Evolutionary conservation across 768 basidiomycete genomes (phyloP).

Genomic region (Hortiboletus flavorubellus): DNA sequence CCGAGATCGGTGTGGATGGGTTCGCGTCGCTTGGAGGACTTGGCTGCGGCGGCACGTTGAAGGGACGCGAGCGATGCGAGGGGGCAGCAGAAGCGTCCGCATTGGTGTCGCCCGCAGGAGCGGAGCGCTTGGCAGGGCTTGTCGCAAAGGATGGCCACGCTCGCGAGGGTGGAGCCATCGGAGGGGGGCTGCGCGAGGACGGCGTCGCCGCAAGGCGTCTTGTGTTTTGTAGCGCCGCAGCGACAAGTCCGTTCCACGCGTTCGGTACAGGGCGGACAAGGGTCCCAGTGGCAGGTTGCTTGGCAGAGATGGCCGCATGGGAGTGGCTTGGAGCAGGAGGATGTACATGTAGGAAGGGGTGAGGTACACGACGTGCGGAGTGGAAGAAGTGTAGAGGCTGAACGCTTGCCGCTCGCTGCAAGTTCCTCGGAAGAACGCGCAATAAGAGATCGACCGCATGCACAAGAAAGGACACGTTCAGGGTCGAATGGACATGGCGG

Average conservation of each 20-base stretch:
- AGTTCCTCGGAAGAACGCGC: slow-evolving; percentile 38
- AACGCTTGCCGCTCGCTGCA: background rate
- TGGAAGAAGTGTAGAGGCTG: slow-evolving; percentile 26
- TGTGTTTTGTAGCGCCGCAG: slow-evolving; percentile 67
- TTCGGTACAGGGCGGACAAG: slow-evolving; percentile 78
- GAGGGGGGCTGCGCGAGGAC: slow-evolving; percentile 9
- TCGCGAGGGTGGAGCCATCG: slow-evolving; percentile 32
- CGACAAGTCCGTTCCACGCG: slow-evolving; percentile 76
- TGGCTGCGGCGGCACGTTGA: slow-evolving; percentile 59
- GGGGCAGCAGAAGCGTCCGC: slow-evolving; percentile 84
- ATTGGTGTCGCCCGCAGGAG: slow-evolving; percentile 85
- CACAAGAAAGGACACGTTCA: slow-evolving; percentile 62
- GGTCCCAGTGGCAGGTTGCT: slow-evolving; percentile 66
- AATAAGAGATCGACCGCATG: slow-evolving; percentile 62
- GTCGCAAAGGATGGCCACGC: slow-evolving; percentile 78
- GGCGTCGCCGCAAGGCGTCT: slow-evolving; percentile 43
- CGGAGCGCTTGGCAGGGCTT: slow-evolving; percentile 73
- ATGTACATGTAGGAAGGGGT: slow-evolving; percentile 77
- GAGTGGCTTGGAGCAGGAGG: slow-evolving; percentile 62
- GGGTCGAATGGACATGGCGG: slow-evolving; percentile 75
- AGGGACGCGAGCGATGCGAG: slow-evolving; percentile 58
- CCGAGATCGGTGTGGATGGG: slow-evolving; percentile 3
- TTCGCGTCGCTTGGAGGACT: slow-evolving; percentile 42
- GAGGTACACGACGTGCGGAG: slow-evolving; percentile 58
- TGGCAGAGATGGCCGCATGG: slow-evolving; percentile 76